Conservation (phyloP, 345 rosid species). For the Bruguiera parviflora region DNA sequence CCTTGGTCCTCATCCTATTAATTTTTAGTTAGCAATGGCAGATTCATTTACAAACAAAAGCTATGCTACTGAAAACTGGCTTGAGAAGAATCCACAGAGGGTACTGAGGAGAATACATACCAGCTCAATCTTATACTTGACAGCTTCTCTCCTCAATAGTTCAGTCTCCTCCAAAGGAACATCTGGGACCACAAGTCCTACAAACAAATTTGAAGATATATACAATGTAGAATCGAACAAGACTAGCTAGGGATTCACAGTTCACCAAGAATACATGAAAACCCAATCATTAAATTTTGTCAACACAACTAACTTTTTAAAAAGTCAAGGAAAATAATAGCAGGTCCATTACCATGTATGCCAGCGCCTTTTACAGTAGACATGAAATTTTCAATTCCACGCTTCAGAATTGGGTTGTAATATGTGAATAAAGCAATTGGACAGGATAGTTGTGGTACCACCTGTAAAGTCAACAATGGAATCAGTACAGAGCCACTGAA, state of each 20-base stretch:
- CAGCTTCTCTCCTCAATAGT: slow-evolving; percentile 65
- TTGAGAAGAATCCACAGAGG: background rate
- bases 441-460: slow-evolving; percentile 70
- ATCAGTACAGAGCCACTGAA: slow-evolving; percentile 1
- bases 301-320: too few species aligned
- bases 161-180: slow-evolving; percentile 95
- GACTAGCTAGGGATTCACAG: background rate
- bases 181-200: slow-evolving; percentile 94
- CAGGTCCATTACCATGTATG: slow-evolving; percentile 50
- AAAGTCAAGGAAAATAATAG: slow-evolving; percentile 8
- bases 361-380: slow-evolving; percentile 57
- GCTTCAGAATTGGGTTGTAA: slow-evolving; percentile 78
- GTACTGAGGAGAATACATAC: slow-evolving; percentile 25
- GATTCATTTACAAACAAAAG: background rate
- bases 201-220: slow-evolving; percentile 6
- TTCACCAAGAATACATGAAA: background rate
- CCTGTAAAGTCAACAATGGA: slow-evolving; percentile 38
- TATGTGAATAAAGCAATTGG: slow-evolving; percentile 82
- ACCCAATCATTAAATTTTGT: too few species aligned
- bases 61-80: background rate
- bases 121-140: slow-evolving; percentile 69
- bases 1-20: too few species aligned
- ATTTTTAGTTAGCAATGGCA: too few species aligned
- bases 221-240: background rate
- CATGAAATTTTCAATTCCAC: slow-evolving; percentile 71